These are phyloP conservation scores for Cucurbita maxima DNA, from an alignment of 306 rosid genomes.

Conservation along the genomic window DNA sequence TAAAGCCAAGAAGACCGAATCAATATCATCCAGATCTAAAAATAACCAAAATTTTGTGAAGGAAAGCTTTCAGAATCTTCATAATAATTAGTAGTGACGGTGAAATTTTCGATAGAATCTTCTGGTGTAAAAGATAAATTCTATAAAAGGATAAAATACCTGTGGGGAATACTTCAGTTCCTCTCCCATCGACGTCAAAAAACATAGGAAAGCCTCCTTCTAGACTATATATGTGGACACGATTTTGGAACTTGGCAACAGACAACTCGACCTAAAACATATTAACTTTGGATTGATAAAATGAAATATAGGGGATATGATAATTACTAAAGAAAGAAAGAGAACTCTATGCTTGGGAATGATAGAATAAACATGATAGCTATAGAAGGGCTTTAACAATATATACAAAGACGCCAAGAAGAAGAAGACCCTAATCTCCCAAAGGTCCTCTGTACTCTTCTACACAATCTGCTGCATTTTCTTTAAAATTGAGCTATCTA, in stretches of 20 bases:
- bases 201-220: constrained; percentile 76
- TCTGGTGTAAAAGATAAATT: background rate
- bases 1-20: background rate
- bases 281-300: background rate
- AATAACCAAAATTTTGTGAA: background rate
- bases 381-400: background rate
- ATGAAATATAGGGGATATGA: background rate
- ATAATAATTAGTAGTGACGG: background rate
- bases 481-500: background rate
- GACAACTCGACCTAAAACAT: constrained; percentile 47
- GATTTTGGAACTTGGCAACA: constrained; percentile 67
- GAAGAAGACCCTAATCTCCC: background rate
- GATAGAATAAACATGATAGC: background rate
- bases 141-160: constrained; percentile 22
- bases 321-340: background rate
- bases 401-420: background rate
- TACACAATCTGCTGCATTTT: background rate
- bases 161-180: constrained; percentile 64
- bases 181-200: constrained; percentile 75
- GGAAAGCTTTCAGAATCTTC: background rate
- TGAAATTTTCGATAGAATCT: background rate
- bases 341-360: background rate
- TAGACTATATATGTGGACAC: constrained; percentile 54
- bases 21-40: background rate
- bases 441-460: background rate